Base-by-base conservation (phyloP, 768 basidiomycete species). In the Chalciporus chontae region DNA sequence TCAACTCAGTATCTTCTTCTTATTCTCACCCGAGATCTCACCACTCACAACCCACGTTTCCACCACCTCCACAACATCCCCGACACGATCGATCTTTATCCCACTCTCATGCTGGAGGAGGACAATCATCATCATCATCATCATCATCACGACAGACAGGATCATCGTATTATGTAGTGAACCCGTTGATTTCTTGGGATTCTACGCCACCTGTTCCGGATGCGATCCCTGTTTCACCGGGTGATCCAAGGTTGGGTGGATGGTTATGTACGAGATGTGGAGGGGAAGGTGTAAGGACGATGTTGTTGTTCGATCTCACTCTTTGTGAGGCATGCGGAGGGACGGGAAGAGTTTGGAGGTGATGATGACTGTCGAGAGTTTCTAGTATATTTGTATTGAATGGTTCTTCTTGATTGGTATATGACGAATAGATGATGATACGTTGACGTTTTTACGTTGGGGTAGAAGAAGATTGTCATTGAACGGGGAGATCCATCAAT, bases 191-290 rank as follows among this genome's bases (percentile, higher is more conserved):
- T 21, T 45, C 54, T 5, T 50, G 52, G 44, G 50, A 50, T 3
- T n/a, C 39, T 6, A 50, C 51, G 14, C 43, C 52, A 6, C 71
- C 74, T 1, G 71, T 71, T 15, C 75, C 73, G 0, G 65, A 75
- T 15, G 65, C 79, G 13, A 54, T 76, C 1, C 71, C 84, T 3
- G 61, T 85, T 45, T 52, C 52, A 0, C 77, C 89, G 0, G 89
- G 89, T 3, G 89, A 91, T 63, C 73, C 83, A 18, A 66, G 87
- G 41, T 67, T 90, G 8, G 89, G 88, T 3, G 89, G 90, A 0
- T 56, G 67, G 39, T 45, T 76, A 55, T 91, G 90, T 64, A 79
- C 75, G 78, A 69, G 74, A 19, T 91, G 89, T 60, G 68, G 71
- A 29, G 90, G 90, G 3, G 62, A 67, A 18, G 88, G 87, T 4